phyloP scores from a whole-genome alignment of 148 eudicot genomes.

The Vaccinium macrocarpon region DNA sequence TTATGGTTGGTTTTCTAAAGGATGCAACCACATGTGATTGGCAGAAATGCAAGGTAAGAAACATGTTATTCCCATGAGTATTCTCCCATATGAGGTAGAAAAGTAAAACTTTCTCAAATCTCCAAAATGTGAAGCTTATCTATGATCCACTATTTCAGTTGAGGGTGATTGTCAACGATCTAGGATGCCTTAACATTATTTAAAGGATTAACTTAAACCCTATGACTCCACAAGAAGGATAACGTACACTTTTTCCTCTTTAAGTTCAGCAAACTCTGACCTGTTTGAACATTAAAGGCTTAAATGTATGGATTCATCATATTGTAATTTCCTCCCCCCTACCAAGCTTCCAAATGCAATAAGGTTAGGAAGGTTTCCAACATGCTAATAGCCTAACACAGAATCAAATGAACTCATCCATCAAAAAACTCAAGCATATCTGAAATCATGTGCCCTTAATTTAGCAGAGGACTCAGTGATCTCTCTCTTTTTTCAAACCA shows the following conservation, averaged over 20 bases:
- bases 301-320: not conserved
- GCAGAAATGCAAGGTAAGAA: not conserved
- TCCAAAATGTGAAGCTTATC: not conserved
- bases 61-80: not conserved
- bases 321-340: not conserved
- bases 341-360: not conserved
- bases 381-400: not conserved
- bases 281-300: not conserved
- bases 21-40: not conserved
- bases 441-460: not conserved
- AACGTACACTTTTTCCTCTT: not conserved
- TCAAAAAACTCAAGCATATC: not conserved
- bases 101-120: not conserved
- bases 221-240: not conserved
- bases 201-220: not conserved
- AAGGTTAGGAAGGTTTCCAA: not conserved
- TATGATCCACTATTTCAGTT: not conserved
- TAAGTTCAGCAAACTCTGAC: not conserved
- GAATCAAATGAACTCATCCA: not conserved
- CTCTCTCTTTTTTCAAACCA: not conserved
- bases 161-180: not conserved
- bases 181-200: not conserved
- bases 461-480: too few relatives aligned
- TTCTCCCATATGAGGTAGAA: not conserved
- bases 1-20: not conserved